Evolutionary conservation across 305 asterid species (phyloP), one percentile per base, ranked within the genome.

Genomic region (Solanum hybrid): DNA sequence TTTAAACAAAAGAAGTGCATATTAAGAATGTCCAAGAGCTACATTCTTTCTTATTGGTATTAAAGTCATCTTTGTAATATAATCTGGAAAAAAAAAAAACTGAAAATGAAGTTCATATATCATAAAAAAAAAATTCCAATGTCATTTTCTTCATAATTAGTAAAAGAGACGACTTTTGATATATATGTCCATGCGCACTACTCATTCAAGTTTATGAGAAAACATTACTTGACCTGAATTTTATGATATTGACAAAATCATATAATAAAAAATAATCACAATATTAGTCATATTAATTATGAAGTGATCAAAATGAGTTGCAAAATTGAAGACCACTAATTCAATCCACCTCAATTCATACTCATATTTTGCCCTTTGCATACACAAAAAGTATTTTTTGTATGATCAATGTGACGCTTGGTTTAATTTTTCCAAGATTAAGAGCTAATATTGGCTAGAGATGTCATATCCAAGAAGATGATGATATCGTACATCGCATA

Each of bases 111-210:
- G 38, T 82, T 82, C 27, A 46, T 46, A 26, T 73, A 31, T 75
- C 79, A 82, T 82, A 27, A 46, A 17, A 31, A 31, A 31, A 31
- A 31, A 31, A 31, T 84, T 17, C 11, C 37, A 84, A 46, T 46
- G 87, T 84, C 87, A 84, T 84, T 84, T 84, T 84, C 87, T 84
- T 29, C 73, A 46, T 13, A 73, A 73, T 84, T 84, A 84, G 87
- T 46, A 10, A 84, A 66, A 84, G 86, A 81, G 87, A 51, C 38
- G 87, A 84, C 87, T 84, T 84, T 12, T 84, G 36, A 29, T 84
- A 17, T 79, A 35, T 6, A 40, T 81, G 69, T 80, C 40, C 87
- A 84, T 46, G 87, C 87, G 87, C 40, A 84, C 73, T 29, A 82
- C 87, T 84, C 40, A 29, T 46, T 29, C 69, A 17, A 81, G 17